These are phyloP conservation scores for Aspergillus eucalypticola DNA, from an alignment of 2,329 filamentous ascomycete species.

Conservation along the genomic window DNA sequence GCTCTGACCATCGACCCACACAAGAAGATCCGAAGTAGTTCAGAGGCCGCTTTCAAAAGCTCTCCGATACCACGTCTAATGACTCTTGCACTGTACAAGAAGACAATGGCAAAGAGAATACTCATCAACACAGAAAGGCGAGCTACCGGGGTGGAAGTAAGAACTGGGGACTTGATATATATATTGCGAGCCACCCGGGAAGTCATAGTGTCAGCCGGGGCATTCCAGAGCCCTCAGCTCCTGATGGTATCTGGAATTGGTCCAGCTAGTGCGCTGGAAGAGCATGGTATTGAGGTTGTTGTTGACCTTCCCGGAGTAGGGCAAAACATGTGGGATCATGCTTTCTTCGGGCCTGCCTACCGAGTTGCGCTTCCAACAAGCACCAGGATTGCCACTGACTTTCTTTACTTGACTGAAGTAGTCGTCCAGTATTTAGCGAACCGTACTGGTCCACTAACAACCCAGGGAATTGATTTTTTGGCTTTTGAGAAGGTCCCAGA, in stretches of 20 bases:
- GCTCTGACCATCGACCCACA: slow-evolving; percentile 43
- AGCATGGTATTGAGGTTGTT: slow-evolving; percentile 29
- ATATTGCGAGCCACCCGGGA: slow-evolving; percentile 53
- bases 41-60: slow-evolving; percentile 42
- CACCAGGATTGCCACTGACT: slow-evolving; percentile 20
- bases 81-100: slow-evolving; percentile 45
- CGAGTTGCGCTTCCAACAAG: slow-evolving; percentile 29
- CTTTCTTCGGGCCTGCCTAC: slow-evolving; percentile 33
- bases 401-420: slow-evolving; percentile 18
- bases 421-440: slow-evolving; percentile 18
- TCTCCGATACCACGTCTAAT: background rate
- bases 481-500: slow-evolving; percentile 37
- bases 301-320: slow-evolving; percentile 37
- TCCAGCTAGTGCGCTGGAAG: slow-evolving; percentile 30
- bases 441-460: slow-evolving; percentile 30
- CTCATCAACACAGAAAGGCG: slow-evolving; percentile 51
- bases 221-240: slow-evolving; percentile 57
- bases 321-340: slow-evolving; percentile 40
- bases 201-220: slow-evolving; percentile 53
- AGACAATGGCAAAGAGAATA: slow-evolving; percentile 49
- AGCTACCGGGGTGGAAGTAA: slow-evolving; percentile 50
- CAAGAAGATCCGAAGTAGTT: slow-evolving; percentile 53
- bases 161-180: slow-evolving; percentile 41
- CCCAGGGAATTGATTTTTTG: slow-evolving; percentile 30
- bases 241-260: slow-evolving; percentile 56